Base-by-base conservation (phyloP, 768 basidiomycete genomes). In the Mycena galopus region DNA sequence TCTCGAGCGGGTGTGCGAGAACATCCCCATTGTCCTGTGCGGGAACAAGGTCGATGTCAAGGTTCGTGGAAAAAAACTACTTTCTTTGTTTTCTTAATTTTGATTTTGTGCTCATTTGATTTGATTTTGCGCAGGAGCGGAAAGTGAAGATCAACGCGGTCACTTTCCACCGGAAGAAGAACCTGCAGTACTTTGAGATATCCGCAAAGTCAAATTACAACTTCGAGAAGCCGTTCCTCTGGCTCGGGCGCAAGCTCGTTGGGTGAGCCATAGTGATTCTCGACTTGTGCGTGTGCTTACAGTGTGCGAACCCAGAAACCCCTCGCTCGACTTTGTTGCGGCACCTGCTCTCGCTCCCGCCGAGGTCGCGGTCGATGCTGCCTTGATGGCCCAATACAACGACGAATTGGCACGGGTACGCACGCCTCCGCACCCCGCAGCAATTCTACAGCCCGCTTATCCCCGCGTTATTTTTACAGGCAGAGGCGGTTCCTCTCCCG, bases 11-110 rank as follows among this genome's bases (percentile, higher is more conserved):
- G 98, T 99, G 67, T 99, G 98, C 86, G 98, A 99, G 88, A 98
- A 96, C 88, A 99, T 99, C 80, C 98, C 98, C 73, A 98, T 99
- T 80, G 98, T 99, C 30, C 91, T 99, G 56, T 99, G 98, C 83
- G 98, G 98, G 77, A 99, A 99, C 92, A 99, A 99, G 85, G 98
- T 99, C 72, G 98, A 99, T 81, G 97, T 99, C 77, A 99, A 99
- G 91, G 97, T 96, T 21, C 65, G 91, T 51, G n/a, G 21, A 47
- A 6, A 21, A n/a, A 53, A 17, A 67, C 42, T 35, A 59, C 70
- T 69, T 29, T 39, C 55, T 69, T 61, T 61, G 66, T 57, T 62
- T 73, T 39, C 74, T 35, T 29, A 32, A 17, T 21, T 39, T 51
- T 63, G 21, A 60, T 42, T 16, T 37, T n/a, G 4, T 47, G 44